Conservation (phyloP, 1,139 yeast genomes). For the Eremothecium gossypii region DNA sequence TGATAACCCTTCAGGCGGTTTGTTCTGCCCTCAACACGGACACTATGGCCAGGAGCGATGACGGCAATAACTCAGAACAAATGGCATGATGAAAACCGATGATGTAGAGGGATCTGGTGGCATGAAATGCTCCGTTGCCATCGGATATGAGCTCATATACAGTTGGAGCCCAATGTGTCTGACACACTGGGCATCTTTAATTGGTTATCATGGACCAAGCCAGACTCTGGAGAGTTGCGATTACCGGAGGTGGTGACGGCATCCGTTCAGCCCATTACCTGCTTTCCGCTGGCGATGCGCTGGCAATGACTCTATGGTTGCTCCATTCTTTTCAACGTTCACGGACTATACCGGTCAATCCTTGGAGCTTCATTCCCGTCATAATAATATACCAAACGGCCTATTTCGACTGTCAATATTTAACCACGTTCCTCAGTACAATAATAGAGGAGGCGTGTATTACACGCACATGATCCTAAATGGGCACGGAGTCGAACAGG, state of each 20-base stretch:
- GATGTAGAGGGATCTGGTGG: constrained; percentile 40
- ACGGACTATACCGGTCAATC: constrained; percentile 38
- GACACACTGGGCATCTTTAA: constrained; percentile 35
- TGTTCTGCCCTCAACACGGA: constrained; percentile 46
- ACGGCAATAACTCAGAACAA: constrained; percentile 50
- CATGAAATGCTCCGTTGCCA: constrained; percentile 37
- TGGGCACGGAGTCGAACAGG: constrained; percentile 33
- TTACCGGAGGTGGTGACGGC: constrained; percentile 46
- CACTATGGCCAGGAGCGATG: constrained; percentile 49
- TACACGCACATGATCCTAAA: constrained; percentile 37
- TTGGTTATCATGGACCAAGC: constrained; percentile 59
- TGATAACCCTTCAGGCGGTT: constrained; percentile 53
- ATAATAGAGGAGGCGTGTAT: constrained; percentile 40
- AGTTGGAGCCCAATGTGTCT: constrained; percentile 48
- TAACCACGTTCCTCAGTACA: constrained; percentile 49
- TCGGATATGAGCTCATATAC: constrained; percentile 38
- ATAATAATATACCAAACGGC: constrained; percentile 43
- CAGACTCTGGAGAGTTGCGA: constrained; percentile 41
- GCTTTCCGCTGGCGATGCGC: constrained; percentile 41
- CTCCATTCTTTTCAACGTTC: constrained; percentile 41
- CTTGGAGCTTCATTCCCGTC: constrained; percentile 36
- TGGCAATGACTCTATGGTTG: neutral
- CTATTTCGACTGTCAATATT: constrained; percentile 41
- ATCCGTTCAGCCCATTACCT: constrained; percentile 49
- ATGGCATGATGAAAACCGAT: constrained; percentile 38